phyloP scores from a whole-genome alignment of 306 rosid species.

The Carpinus fangiana region DNA sequence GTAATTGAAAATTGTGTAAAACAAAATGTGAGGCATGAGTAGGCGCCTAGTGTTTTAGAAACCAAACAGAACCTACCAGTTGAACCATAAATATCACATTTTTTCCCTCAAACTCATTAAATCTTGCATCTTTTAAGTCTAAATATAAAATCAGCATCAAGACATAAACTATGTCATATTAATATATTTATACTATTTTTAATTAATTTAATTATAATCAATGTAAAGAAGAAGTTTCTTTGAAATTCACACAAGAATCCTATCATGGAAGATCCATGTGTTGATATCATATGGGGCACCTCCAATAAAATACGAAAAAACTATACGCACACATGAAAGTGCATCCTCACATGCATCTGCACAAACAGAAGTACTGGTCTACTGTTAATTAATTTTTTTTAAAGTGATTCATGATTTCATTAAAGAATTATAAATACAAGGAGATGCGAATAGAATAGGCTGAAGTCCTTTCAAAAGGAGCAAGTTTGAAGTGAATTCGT shows the following conservation, averaged over 20 bases:
- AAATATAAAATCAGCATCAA: background rate
- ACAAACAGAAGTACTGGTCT: background rate
- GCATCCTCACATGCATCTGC: background rate
- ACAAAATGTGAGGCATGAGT: background rate
- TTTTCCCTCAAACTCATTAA: background rate
- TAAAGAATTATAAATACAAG: too few relatives aligned
- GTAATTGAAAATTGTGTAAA: background rate
- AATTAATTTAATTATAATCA: background rate
- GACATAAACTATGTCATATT: background rate
- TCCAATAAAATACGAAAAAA: background rate
- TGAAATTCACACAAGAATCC: background rate
- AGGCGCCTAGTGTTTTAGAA: background rate
- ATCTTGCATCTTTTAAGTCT: background rate
- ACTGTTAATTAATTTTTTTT: background rate
- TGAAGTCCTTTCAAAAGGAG: too few relatives aligned
- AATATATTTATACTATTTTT: background rate
- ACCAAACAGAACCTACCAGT: background rate
- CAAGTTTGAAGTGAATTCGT: too few relatives aligned
- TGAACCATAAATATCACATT: background rate
- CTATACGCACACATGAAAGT: background rate
- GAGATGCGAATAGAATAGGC: too few relatives aligned
- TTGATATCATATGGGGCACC: background rate
- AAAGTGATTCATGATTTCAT: too few relatives aligned
- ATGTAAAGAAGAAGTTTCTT: background rate
- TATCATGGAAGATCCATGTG: background rate